These are phyloP conservation scores for Eucalyptus melliodora DNA, from an alignment of 345 rosid species.

Conservation along the genomic window DNA sequence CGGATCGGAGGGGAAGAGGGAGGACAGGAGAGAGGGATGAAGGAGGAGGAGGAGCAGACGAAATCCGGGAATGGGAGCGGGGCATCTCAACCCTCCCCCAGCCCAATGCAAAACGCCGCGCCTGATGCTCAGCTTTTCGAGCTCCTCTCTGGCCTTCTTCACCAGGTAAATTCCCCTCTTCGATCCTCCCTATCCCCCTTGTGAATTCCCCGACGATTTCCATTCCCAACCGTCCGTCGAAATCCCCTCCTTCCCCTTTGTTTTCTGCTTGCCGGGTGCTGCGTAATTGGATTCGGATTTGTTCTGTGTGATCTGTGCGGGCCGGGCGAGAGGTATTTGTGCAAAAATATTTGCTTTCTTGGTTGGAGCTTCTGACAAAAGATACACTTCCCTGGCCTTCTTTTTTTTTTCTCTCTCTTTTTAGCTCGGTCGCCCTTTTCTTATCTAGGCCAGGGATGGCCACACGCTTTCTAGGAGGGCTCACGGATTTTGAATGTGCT, in stretches of 20 bases:
- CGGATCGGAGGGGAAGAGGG: not conserved
- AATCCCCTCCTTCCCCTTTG: not conserved
- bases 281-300: not conserved
- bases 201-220: not conserved
- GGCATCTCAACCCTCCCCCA: not conserved
- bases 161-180: conserved; percentile 24
- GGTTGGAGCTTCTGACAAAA: not conserved
- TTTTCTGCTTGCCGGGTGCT: no score
- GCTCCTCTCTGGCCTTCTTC: conserved; percentile 65
- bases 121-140: conserved; percentile 57
- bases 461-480: not conserved
- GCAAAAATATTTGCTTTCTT: not conserved
- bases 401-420: not conserved
- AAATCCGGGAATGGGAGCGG: not conserved
- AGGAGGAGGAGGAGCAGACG: not conserved
- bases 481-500: not conserved
- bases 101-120: not conserved
- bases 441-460: not conserved
- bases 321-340: not conserved
- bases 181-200: not conserved
- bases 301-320: not conserved
- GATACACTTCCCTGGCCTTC: not conserved
- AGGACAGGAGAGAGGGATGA: not conserved
- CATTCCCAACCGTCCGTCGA: not conserved
- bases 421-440: not conserved